Percentiles rank a stretch among this genome's conserved stretches.
Conservation (phyloP, 768 basidiomycete species). For the Kwoniella bestiolae region DNA sequence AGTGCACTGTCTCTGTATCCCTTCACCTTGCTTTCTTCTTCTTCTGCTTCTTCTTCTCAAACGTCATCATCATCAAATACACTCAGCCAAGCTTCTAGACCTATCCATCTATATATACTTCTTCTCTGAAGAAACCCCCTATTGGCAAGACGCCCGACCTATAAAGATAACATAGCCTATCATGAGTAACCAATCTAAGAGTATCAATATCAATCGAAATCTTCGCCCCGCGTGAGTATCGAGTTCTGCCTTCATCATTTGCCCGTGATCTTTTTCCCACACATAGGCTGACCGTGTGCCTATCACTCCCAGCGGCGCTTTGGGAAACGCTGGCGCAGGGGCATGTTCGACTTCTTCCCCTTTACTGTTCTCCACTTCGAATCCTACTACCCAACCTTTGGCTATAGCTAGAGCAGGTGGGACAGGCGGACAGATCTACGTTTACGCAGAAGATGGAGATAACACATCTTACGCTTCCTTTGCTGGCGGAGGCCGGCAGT, state of each 20-base stretch:
- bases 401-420: constrained; percentile 53
- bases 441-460: constrained; percentile 41
- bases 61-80: background rate
- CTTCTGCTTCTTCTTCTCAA: background rate
- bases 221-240: constrained; percentile 48
- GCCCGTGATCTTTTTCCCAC: background rate
- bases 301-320: constrained; percentile 32
- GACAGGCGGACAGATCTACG: constrained; percentile 47
- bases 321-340: constrained; percentile 49
- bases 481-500: constrained; percentile 55
- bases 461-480: constrained; percentile 33
- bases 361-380: constrained; percentile 24
- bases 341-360: constrained; percentile 21
- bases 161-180: constrained; percentile 16
- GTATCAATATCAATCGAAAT: constrained; percentile 38
- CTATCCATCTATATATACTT: background rate
- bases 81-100: background rate
- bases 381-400: constrained; percentile 32
- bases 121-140: constrained; percentile 3
- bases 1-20: background rate
- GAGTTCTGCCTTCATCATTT: background rate
- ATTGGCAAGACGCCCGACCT: constrained; percentile 26
- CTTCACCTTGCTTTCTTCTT: background rate
- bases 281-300: constrained; percentile 10
- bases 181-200: constrained; percentile 16